Evolutionary conservation across 176 grass and related monocot genomes (phyloP), one percentile per base, ranked within the genome.

Genomic region (Zea luxurians): DNA sequence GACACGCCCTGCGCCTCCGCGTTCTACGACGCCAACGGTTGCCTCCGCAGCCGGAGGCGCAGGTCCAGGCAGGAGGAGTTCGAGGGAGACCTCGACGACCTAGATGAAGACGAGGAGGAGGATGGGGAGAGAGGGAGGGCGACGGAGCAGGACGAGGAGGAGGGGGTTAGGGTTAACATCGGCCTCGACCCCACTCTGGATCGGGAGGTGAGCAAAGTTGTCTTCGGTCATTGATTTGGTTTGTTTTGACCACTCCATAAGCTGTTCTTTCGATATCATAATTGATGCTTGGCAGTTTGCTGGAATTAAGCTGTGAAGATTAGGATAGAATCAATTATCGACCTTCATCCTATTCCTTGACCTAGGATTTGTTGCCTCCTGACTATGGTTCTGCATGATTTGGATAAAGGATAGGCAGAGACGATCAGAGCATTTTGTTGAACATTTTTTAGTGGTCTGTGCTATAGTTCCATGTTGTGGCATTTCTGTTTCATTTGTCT

Each of bases 141-240:
- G 41, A 58, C 38, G 13, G 80, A 66, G 58, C 73, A 58, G 36
- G 83, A 82, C 71, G 93, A 97, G 4, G 93, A 81, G 35, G 87
- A 90, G 16, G 87, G 83, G 55, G 63, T 99, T 89, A 89, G 90
- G 88, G 76, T 87, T 91, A 93, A 84, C 8, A 89, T 96, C 21
- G 96, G 92, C 38, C 90, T 96, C 43, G 96, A 99, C 89, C 96
- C 96, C 3, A 90, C 96, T 36, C 84, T 96, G 48, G 96, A 99
- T 87, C 65, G 83, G 49, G 96, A 99, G 96, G 96, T 99, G 72
- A 83, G 79, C 6, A 13, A 81, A 71, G 10, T 66, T 13, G 15
- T 8, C 41, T 48, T n/a, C 2, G 4, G 54, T 15, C 21, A 58
- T 57, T 55, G 1, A 34, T 83, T 62, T 73, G 0, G 13, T 88